Evolutionary conservation across 2,329 filamentous ascomycete genomes (phyloP).

Genomic region (Exophiala aquamarina): DNA sequence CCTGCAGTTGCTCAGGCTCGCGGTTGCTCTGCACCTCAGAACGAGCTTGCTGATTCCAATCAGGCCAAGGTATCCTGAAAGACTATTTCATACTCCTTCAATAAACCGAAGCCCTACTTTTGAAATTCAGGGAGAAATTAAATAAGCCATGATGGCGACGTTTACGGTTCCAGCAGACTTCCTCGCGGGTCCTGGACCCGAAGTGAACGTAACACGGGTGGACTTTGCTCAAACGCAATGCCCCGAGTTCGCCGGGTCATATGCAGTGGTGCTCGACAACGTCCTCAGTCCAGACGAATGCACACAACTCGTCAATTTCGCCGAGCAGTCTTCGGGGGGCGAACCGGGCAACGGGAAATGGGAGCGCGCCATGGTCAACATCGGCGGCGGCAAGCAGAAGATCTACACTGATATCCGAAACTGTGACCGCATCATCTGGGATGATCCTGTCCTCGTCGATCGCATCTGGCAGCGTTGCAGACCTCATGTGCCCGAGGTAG

Average conservation of each 20-base stretch:
- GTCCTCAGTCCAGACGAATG: conserved; percentile 67
- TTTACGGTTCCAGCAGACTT: no score
- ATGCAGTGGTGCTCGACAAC: conserved; percentile 62
- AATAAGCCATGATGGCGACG: no score
- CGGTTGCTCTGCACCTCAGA: no score
- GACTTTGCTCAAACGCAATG: conserved; percentile 55
- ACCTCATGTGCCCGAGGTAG: conserved; percentile 44
- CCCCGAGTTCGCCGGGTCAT: conserved; percentile 53
- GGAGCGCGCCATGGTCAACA: conserved; percentile 68
- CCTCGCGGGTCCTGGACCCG: no score
- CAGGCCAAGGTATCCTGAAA: no score
- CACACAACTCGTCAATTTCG: conserved; percentile 52
- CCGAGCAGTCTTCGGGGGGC: conserved; percentile 43
- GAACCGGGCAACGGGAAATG: conserved; percentile 45
- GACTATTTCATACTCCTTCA: no score
- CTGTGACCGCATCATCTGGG: conserved; percentile 76
- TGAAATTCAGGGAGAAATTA: no score
- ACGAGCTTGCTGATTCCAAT: no score
- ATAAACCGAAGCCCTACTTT: no score
- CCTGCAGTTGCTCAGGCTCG: no score
- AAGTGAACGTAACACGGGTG: conserved; percentile 32
- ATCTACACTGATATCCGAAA: conserved; percentile 61
- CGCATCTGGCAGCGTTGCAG: conserved; percentile 61
- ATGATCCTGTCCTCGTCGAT: conserved; percentile 61
- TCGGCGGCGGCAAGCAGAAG: conserved; percentile 61